phyloP scores from a whole-genome alignment of 2,329 filamentous ascomycete species.

The Calonectria ilicicola region DNA sequence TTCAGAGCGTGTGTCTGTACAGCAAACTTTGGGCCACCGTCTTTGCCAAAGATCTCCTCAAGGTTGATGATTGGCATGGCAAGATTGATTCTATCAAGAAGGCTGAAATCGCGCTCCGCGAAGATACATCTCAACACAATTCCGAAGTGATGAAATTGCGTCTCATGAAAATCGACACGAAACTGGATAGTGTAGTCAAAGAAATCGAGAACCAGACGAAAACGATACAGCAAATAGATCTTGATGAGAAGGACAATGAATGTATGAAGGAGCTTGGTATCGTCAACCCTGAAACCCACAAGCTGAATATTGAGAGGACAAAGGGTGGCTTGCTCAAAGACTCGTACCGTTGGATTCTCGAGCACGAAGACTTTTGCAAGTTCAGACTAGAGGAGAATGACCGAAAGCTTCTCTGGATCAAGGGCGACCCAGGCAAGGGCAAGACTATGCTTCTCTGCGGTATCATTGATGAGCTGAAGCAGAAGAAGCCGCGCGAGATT shows the following conservation, averaged over 20 bases:
- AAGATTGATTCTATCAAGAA: constrained; percentile 11
- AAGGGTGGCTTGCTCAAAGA: not conserved
- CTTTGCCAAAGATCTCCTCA: not conserved
- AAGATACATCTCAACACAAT: not conserved
- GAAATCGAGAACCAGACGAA: not conserved
- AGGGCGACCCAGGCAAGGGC: constrained; percentile 51
- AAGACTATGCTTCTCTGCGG: constrained; percentile 52
- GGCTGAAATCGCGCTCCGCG: not conserved
- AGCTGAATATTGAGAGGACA: constrained; percentile 28
- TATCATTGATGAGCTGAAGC: constrained; percentile 41
- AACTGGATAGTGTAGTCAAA: not conserved
- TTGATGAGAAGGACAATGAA: not conserved
- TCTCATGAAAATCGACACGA: not conserved
- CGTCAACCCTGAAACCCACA: not conserved
- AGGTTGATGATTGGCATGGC: not conserved
- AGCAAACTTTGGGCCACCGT: constrained; percentile 1
- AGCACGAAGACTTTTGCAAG: constrained; percentile 34
- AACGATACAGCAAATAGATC: not conserved
- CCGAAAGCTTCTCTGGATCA: constrained; percentile 47
- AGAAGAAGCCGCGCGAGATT: not conserved
- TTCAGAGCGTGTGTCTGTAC: constrained; percentile 8
- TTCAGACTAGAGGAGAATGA: constrained; percentile 38
- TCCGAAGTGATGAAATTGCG: not conserved
- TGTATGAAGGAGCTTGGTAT: not conserved
- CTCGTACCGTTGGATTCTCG: not conserved